These are phyloP conservation scores for Calonectria hawksworthii DNA, from an alignment of 2,329 filamentous ascomycete species.

Conservation along the genomic window DNA sequence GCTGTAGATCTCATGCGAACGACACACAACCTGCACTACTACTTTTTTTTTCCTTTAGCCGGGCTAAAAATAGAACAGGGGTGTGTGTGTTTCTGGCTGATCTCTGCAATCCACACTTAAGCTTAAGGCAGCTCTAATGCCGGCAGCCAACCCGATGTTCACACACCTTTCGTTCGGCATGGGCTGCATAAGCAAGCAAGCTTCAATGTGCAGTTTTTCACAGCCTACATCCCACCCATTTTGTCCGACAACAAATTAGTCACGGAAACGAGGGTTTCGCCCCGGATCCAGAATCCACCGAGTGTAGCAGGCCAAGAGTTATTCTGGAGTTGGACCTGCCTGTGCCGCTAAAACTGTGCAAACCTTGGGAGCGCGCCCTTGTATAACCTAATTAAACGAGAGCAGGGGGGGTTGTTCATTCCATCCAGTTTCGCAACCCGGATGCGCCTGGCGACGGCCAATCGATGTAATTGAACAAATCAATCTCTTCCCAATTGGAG, in stretches of 20 bases:
- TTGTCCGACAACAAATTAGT: background rate
- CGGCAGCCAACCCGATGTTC: background rate
- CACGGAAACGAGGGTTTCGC: background rate
- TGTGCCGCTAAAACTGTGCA: conserved; percentile 7
- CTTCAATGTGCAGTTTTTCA: background rate
- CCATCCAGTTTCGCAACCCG: background rate
- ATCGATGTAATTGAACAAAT: background rate
- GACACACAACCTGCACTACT: background rate
- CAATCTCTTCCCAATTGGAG: background rate
- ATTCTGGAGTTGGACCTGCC: background rate
- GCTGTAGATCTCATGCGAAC: background rate
- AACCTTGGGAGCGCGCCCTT: background rate
- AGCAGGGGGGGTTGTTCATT: background rate
- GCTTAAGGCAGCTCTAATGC: background rate
- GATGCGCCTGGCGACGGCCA: background rate
- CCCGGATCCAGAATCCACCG: background rate
- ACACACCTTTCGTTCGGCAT: too few species aligned
- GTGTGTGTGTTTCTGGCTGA: background rate
- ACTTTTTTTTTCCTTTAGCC: background rate
- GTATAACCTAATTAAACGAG: background rate
- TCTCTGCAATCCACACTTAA: background rate
- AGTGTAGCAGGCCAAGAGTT: background rate
- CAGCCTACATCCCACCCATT: background rate
- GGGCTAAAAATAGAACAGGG: background rate
- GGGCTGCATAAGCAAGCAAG: conserved; percentile 1